Conservation (phyloP, 257 asterid genomes). For the Salvia miltiorrhiza region DNA sequence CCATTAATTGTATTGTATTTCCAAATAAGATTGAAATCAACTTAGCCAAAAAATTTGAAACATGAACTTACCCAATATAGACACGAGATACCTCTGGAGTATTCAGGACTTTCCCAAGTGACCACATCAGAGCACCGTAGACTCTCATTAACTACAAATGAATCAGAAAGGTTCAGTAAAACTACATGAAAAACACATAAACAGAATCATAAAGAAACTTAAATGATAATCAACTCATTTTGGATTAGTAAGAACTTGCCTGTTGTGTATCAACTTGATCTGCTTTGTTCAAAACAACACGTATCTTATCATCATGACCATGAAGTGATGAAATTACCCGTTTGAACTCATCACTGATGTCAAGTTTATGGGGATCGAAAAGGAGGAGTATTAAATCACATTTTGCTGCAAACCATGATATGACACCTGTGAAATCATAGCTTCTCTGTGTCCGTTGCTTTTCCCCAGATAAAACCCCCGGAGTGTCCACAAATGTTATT, state of each 20-base stretch:
- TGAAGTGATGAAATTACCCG: slow-evolving; percentile 84
- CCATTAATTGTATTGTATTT: not conserved
- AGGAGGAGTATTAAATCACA: slow-evolving; percentile 85
- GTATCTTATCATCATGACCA: slow-evolving; percentile 95
- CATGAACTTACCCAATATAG: slow-evolving; percentile 71
- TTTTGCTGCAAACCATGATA: slow-evolving; percentile 98
- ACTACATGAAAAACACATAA: not conserved
- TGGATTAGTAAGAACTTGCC: slow-evolving; percentile 34
- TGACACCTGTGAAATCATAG: slow-evolving; percentile 94
- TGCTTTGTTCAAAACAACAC: slow-evolving; percentile 89
- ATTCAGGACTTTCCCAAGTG: slow-evolving; percentile 90
- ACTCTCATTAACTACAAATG: slow-evolving; percentile 85
- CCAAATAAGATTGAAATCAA: not conserved
- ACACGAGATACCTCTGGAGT: slow-evolving; percentile 96
- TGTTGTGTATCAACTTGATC: slow-evolving; percentile 98
- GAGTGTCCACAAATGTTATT: slow-evolving; percentile 91
- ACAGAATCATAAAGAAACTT: not conserved
- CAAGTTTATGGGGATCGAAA: slow-evolving; percentile 96
- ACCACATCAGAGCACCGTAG: slow-evolving; percentile 99
- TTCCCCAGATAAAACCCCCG: slow-evolving; percentile 97
- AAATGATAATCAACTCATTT: not conserved
- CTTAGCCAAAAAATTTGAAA: not conserved
- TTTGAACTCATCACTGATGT: slow-evolving; percentile 92
- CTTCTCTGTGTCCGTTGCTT: slow-evolving; percentile 92
- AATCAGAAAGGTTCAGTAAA: not conserved